These are phyloP conservation scores for Rubia balearica DNA, from an alignment of 305 asterid species.

Conservation along the genomic window DNA sequence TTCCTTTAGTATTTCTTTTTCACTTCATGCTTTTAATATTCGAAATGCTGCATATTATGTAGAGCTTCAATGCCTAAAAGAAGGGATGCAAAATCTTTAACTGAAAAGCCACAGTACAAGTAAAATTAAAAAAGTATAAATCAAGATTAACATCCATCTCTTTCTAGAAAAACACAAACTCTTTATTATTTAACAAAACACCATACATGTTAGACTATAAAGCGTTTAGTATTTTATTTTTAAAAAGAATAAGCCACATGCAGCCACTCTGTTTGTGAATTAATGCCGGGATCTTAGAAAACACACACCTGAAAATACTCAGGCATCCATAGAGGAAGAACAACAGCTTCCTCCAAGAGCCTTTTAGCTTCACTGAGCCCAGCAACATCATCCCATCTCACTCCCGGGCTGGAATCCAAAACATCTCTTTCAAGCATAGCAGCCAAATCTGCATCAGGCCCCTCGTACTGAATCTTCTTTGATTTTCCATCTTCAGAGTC, in stretches of 20 bases:
- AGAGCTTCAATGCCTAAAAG: conserved; percentile 2
- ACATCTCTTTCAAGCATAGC: conserved; percentile 99
- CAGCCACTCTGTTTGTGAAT: neutral
- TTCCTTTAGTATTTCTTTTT: neutral
- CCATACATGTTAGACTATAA: neutral
- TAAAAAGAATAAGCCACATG: neutral
- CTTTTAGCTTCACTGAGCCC: conserved; percentile 95
- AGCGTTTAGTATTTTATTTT: neutral
- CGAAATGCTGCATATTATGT: conserved; percentile 1
- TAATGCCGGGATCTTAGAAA: conserved; percentile 3
- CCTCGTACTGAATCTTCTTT: conserved; percentile 77
- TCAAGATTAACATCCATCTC: neutral
- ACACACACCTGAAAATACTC: conserved; percentile 86
- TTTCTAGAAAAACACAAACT: neutral
- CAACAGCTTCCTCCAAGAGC: conserved; percentile 98
- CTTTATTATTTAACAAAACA: neutral
- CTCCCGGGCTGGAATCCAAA: conserved; percentile 86
- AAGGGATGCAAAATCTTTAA: neutral
- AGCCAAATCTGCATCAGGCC: conserved; percentile 97
- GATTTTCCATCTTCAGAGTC: conserved; percentile 83
- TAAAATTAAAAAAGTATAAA: neutral
- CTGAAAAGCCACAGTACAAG: neutral
- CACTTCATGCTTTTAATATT: neutral
- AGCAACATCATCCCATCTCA: conserved; percentile 98
- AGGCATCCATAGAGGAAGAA: conserved; percentile 98